Base-by-base conservation (phyloP, 164 flowering plant species). In the Umbellularia californica region DNA sequence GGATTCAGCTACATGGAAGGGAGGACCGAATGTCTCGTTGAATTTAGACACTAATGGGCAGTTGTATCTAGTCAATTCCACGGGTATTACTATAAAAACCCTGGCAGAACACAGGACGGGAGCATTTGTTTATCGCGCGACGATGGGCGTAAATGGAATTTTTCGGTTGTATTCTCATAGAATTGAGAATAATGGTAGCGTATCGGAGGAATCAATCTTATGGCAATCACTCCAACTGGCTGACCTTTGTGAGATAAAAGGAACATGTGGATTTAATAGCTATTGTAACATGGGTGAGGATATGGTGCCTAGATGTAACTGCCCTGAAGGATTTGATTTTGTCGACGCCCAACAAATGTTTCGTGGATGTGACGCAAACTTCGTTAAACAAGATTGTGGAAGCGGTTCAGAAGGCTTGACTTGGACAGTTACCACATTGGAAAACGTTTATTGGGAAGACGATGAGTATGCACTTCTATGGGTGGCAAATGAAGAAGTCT, bases 231-330 rank as follows among this genome's bases (percentile, higher is more conserved):
- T 25, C 25, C 3, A n/a, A 3, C 23, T 4, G 11, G 5, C 5
- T 5, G 51, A 65, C 20, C 13, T 3, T 5, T 82, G 84, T 19
- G 20, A 5, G 0, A 75, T 74, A 6, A 6, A 74, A 71, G 79
- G 79, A 10, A 7, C 71, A 30, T 81, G 83, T 20, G 81, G 81
- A 3, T 65, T 72, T 11, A 79, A 82, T 47, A 73, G 76, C 20
- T 82, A 52, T 60, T 79, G 82, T 66, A 24, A 33, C 0, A 0
- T 4, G 23, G 30, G 0, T 12, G 71, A 58, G 15, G 66, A 66
- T 25, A 11, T 24, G 9, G 33, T 14, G 14, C 69, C 69, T 14
- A 2, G 10, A 14, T 81, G 83, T 65, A 11, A 0, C 22, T 76
- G 78, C 22, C 47, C 55, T 51, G 55, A 27, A 1, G 70, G 74